Evolutionary conservation across 805 yeast genomes (phyloP).

Genomic region (Ogataea pini): DNA sequence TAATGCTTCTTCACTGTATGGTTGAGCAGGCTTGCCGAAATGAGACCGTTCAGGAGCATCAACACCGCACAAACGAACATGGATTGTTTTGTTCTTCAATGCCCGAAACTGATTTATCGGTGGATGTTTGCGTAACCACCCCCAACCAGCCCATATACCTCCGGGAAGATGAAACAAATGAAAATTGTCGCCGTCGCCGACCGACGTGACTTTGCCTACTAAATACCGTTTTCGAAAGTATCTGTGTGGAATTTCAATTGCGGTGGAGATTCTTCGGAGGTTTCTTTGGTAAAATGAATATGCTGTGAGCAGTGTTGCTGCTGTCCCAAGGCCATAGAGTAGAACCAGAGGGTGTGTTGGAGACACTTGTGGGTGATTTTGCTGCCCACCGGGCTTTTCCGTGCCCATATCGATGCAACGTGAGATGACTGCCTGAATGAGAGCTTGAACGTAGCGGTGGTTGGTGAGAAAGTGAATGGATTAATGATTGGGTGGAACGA

Average conservation of each 20-base stretch:
- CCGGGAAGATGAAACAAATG: conserved; percentile 94
- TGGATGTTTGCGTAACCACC: conserved; percentile 78
- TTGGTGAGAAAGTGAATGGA: too few species aligned
- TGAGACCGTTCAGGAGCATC: conserved; percentile 97
- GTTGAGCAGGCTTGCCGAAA: conserved; percentile 92
- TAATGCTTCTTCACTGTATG: conserved; percentile 80
- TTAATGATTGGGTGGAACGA: background rate
- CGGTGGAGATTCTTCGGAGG: conserved; percentile 52
- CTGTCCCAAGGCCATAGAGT: conserved; percentile 32
- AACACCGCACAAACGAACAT: conserved; percentile 83
- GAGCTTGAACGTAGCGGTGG: too few species aligned
- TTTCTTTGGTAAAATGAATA: conserved; percentile 45
- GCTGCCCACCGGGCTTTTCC: background rate
- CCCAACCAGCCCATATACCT: conserved; percentile 87
- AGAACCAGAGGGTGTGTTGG: conserved; percentile 33
- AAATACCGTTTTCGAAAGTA: conserved; percentile 47
- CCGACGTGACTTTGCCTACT: conserved; percentile 79
- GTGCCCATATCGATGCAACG: background rate
- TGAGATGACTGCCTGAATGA: too few species aligned
- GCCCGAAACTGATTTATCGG: conserved; percentile 42
- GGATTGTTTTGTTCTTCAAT: conserved; percentile 67
- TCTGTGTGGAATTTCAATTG: conserved; percentile 49
- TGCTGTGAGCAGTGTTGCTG: conserved; percentile 41
- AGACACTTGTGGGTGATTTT: conserved; percentile 17
- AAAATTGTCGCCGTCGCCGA: conserved; percentile 96